phyloP scores from a whole-genome alignment of 768 basidiomycete genomes.

The Russula sp. region DNA sequence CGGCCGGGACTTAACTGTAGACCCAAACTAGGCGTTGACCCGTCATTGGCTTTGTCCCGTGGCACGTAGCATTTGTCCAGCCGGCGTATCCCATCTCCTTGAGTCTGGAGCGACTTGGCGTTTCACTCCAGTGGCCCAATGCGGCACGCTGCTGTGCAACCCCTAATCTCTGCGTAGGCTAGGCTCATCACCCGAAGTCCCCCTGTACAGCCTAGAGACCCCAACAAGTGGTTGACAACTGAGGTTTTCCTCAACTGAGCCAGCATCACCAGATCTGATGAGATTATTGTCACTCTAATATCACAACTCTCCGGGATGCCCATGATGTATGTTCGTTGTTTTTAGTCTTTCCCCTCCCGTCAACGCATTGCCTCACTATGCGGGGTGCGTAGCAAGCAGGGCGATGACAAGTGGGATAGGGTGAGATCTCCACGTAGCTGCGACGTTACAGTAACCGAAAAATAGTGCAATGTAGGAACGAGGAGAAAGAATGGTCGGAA shows the following conservation, averaged over 20 bases:
- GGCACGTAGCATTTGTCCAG: not conserved
- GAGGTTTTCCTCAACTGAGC: not conserved
- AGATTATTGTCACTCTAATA: not conserved
- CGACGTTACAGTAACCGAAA: not conserved
- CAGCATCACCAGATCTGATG: not conserved
- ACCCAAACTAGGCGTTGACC: not conserved
- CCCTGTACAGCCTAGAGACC: not conserved
- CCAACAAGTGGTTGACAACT: not conserved
- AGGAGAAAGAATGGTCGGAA: conserved; percentile 1
- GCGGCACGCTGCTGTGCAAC: conserved; percentile 1
- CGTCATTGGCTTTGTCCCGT: not conserved
- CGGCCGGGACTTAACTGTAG: conserved; percentile 7
- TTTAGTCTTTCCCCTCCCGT: not conserved
- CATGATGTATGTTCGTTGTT: not conserved
- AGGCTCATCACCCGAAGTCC: not conserved
- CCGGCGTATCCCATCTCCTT: not conserved
- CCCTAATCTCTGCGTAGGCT: conserved; percentile 8
- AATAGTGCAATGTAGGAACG: conserved; percentile 9
- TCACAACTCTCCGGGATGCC: not conserved
- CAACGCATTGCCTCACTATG: not conserved
- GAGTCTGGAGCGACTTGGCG: conserved; percentile 1
- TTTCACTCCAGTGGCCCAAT: not conserved
- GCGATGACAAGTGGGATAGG: not conserved
- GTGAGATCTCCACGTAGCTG: not conserved
- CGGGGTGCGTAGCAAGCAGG: not conserved